These are phyloP conservation scores for Lolium multiflorum DNA, from an alignment of 176 grass and related monocot genomes.

Conservation along the genomic window DNA sequence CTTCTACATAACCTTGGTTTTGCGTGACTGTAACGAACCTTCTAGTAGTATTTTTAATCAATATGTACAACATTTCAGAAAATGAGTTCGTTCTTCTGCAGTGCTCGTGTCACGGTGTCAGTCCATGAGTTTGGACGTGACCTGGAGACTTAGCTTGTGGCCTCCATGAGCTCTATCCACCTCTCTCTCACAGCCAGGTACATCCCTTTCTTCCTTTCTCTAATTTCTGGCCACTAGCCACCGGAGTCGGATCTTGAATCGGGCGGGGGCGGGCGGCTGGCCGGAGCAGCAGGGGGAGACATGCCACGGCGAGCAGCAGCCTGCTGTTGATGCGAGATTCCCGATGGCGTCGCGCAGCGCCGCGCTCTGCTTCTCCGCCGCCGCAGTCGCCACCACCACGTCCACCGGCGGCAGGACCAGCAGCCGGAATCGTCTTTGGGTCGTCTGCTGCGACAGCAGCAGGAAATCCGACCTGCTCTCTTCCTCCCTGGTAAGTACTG, in stretches of 20 bases:
- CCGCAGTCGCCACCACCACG: conserved; percentile 8
- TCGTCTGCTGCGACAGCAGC: conserved; percentile 60
- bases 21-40: too few species aligned
- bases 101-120: too few species aligned
- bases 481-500: conserved; percentile 67
- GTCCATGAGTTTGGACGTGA: too few species aligned
- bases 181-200: not conserved
- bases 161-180: not conserved
- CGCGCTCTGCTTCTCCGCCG: conserved; percentile 43
- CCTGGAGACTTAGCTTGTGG: too few species aligned
- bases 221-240: not conserved
- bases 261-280: not conserved
- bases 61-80: too few species aligned
- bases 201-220: not conserved
- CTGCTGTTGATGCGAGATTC: conserved; percentile 19
- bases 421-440: conserved; percentile 47
- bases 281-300: not conserved
- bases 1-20: too few species aligned
- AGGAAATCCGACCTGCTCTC: conserved; percentile 39
- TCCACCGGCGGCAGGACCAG: not conserved
- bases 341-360: conserved; percentile 56
- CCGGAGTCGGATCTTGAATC: not conserved
- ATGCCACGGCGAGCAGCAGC: conserved; percentile 6
- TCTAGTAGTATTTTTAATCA: too few species aligned
- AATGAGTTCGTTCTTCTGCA: too few species aligned